Base-by-base conservation (phyloP, 1,139 yeast genomes). In the Geotrichum europaeum region DNA sequence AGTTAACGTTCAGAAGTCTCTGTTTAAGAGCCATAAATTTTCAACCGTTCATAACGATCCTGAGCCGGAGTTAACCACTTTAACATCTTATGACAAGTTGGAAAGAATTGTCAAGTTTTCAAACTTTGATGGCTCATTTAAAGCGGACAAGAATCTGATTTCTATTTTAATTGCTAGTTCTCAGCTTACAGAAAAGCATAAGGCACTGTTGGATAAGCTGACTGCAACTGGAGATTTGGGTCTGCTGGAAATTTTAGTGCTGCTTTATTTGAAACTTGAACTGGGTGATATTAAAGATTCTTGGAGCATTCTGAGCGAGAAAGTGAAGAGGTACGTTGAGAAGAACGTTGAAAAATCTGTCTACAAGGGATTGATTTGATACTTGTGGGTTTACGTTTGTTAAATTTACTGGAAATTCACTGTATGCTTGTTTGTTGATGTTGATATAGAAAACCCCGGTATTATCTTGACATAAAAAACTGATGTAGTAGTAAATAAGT, bases 81-180 rank as follows among this genome's bases (percentile, higher is more conserved):
- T 45, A 18, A 13, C 56, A 2, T 20, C 32, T 24, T 36, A 49
- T 25, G 60, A 53, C 12, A 54, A 9, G 6, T 51, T 58, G 4
- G 47, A 49, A 3, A 28, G 20, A 2, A 51, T 59, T 10, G 57
- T 56, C 25, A 51, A 51, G 20, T 36, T 36, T 13, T 18, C 51
- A 12, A 55, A 59, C 51, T 59, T 52, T 34, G 43, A 59, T 22
- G 59, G 62, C 22, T 59, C 59, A 6, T 59, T 56, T 20, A 20
- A 30, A 7, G 40, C 32, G 12, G 43, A 36, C 25, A 28, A 49
- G n/a, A 49, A 24, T 24, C 28, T 24, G 13, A 13, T 24, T 49
- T 49, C 18, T 28, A 18, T 18, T 28, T 24, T 24, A 15, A 24
- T n/a, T 5, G 4, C 32, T 12, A 28, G 51, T 24, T 24, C 51